Base-by-base conservation (phyloP, 305 asterid species). In the Fraxinus baroniana region DNA sequence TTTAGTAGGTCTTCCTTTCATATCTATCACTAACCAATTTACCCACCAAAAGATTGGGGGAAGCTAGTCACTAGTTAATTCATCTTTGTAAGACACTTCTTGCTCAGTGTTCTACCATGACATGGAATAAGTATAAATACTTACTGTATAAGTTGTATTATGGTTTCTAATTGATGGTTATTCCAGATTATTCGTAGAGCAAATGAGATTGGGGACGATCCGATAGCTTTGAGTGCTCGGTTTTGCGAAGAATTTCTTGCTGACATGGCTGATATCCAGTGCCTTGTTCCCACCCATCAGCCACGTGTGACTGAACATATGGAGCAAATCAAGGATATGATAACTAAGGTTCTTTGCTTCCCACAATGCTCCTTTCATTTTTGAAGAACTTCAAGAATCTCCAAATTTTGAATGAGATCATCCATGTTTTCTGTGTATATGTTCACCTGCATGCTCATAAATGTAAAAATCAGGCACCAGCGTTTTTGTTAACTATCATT, bases 271-370 rank as follows among this genome's bases (percentile, higher is more conserved):
- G 98, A 91, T 92, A 97, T 96, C 79, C 98, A 93, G 79, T 94
- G 98, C 92, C 95, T 90, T 81, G 86, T 78, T 81, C 99, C 99
- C 57, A 94, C 99, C 17, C 90, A 92, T 89, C 95, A 96, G 88
- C 98, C 98, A 39, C 92, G 94, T 49, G 98, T 94, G 80, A 93
- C 97, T 74, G 98, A 94, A 74, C 98, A 96, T 80, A 93, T 96
- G 87, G 97, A 92, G 74, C 94, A 96, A 76, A 95, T 95, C 80
- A 93, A 90, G 89, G 90, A 89, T 81, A 91, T 90, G 93, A 91
- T 93, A 77, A 82, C 87, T 64, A 80, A 93, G 95, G 97, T 93
- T 76, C 76, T 60, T 84, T 74, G 35, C 82, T 60, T 36, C 74
- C 70, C 79, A 4, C 66, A 36, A 18, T 37, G 37, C 44, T 55